These are phyloP conservation scores for Elsinoe necatrix DNA, from an alignment of 2,329 filamentous ascomycete genomes.

Conservation along the genomic window DNA sequence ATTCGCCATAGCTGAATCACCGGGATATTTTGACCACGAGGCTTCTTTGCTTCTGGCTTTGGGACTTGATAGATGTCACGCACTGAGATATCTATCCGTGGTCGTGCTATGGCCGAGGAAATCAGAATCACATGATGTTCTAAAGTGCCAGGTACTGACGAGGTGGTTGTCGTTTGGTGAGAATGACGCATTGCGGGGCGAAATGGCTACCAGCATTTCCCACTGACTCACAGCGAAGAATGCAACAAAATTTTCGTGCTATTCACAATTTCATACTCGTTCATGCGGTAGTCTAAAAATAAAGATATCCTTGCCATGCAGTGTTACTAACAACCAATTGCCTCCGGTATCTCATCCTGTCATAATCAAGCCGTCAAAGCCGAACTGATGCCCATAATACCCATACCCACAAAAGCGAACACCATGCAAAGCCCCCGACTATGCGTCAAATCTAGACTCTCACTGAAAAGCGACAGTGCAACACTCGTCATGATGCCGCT, in stretches of 20 bases:
- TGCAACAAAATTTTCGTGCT: no score
- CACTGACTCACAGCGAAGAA: neutral
- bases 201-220: neutral
- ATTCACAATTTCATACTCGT: neutral
- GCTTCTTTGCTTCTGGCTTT: no score
- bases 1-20: neutral
- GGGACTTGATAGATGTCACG: no score
- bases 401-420: slow-evolving; percentile 82
- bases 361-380: slow-evolving; percentile 58
- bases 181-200: neutral
- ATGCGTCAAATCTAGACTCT: slow-evolving; percentile 76
- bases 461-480: slow-evolving; percentile 77
- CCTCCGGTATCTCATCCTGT: neutral
- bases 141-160: no score
- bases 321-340: neutral
- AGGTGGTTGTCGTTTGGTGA: neutral
- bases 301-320: neutral
- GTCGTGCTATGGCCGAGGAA: neutral
- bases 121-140: no score
- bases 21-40: no score
- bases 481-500: slow-evolving; percentile 95
- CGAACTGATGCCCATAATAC: slow-evolving; percentile 72
- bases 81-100: neutral
- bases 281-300: neutral
- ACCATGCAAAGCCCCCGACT: slow-evolving; percentile 66